Evolutionary conservation across 2,329 filamentous ascomycete genomes (phyloP), one percentile per base, ranked within the genome.

Genomic region (Aspergillus sp.): DNA sequence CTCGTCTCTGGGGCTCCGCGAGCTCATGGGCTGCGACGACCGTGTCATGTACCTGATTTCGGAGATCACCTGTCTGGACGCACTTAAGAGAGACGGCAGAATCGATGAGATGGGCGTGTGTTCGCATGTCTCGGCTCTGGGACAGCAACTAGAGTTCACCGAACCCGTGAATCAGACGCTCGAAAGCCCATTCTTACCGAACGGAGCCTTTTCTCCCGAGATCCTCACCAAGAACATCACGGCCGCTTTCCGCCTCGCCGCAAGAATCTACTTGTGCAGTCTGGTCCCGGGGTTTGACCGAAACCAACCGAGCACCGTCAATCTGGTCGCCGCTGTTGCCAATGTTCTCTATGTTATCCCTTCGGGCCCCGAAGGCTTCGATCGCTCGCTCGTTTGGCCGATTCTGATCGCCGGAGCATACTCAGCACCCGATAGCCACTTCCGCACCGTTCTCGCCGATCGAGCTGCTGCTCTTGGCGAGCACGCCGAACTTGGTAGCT

Each of bases 11-110:
- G 95, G 95, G 10, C 85, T 99, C 39, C 88, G 90, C 56, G 92
- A 96, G 80, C 85, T 98, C 55, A 98, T 98, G 93, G 95, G 95
- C 68, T 98, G 95, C 76, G 94, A 98, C 65, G 95, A 99, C 78
- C 88, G 89, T 21, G 90, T 98, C 78, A 97, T 99, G 92, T 98
- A 97, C 77, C 84, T 98, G 70, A 96, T 99, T 74, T 96, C 92
- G 2, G 95, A 99, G 79, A 97, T 98, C 70, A 91, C 94, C 57
- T 98, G 95, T 77, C 87, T 99, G 56, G 95, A 98, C 76, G 90
- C 91, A 3, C 86, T 97, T 65, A 96, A 95, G 82, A 80, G 83
- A 41, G 87, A 90, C 62, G 91, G 90, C 68, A 92, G 95, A 80
- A 69, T 83, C 69, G 91, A 96, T 68, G 89, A 95, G 71, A 88